Base-by-base conservation (phyloP, 345 rosid species). In the Citrus hindsii region DNA sequence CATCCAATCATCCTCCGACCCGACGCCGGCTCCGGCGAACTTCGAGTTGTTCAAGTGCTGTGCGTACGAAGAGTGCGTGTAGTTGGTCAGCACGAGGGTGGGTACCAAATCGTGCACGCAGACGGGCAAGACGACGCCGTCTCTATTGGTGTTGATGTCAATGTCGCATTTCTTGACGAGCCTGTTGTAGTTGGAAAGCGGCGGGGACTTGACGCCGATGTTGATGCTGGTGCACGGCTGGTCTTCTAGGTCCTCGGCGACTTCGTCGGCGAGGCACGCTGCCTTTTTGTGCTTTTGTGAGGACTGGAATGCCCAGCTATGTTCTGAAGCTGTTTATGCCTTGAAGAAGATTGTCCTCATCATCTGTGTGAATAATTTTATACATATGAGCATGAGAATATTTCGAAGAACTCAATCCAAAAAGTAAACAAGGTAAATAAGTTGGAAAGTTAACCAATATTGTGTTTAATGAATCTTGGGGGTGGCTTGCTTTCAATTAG, bases 1-100 rank as follows among this genome's bases (percentile, higher is more conserved):
- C 91, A 89, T 89, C 98, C 98, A 92, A 67, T 93, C 90, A 19
- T 91, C 89, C 56, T 91, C 91, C 4, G 93, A 89, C 7, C 92
- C 93, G 6, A 92, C 65, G 9, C 98, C 98, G 0, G 84, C 90
- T 0, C 92, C 97, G 0, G 83, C 88, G 56, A 76, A 91, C 81
- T 62, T 86, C 4, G 95, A 87, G 77, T 90, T 89, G 48, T 95
- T 95, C 10, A 93, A 35, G 72, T 81, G 89, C 77, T 32, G 84
- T 1, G 92, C 84, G 78, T 86, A 86, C 9, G 73, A 79, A 0
- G 90, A 87, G 33, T 74, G 90, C 0, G 99, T 93, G 85, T 90
- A 93, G 75, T 93, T 91, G 0, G 96, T 87, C 1, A 93, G 86
- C 48, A 92, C 89, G 3, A 92, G 83, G 3, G 93, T 89, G 1